phyloP scores from a whole-genome alignment of 148 eudicot genomes.

The Agrostemma githago region DNA sequence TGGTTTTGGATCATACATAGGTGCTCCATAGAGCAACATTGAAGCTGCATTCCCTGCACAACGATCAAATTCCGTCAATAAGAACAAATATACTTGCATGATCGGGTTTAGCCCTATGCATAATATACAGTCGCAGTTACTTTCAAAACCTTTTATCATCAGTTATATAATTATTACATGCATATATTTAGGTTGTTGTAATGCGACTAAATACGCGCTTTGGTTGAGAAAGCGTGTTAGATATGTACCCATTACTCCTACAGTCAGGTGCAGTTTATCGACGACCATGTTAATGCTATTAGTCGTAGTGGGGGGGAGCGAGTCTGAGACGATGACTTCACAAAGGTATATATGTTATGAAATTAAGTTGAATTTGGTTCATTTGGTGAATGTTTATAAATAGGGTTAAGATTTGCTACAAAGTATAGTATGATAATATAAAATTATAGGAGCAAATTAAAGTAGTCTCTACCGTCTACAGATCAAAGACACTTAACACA shows the following conservation, averaged over 20 bases:
- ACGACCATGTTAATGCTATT: slow-evolving; percentile 42
- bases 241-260: slow-evolving; percentile 59
- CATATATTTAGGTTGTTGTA: too few species aligned
- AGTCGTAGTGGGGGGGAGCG: slow-evolving; percentile 4
- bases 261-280: slow-evolving; percentile 46
- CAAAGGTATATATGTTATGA: neutral
- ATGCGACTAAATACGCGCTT: too few species aligned
- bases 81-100: neutral
- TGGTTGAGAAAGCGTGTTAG: neutral
- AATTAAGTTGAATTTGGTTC: slow-evolving; percentile 7
- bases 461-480: neutral
- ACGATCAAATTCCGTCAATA: slow-evolving; percentile 11
- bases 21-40: slow-evolving; percentile 64
- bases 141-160: too few species aligned
- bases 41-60: slow-evolving; percentile 75
- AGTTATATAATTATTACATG: too few species aligned
- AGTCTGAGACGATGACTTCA: slow-evolving; percentile 1
- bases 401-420: slow-evolving; percentile 5
- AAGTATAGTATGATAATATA: slow-evolving; percentile 9
- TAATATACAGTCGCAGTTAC: neutral
- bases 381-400: slow-evolving; percentile 23
- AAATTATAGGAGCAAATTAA: slow-evolving; percentile 15
- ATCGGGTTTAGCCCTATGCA: neutral
- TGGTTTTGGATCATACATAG: slow-evolving; percentile 40
- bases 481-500: neutral